phyloP scores from a whole-genome alignment of 441 rosid genomes.

The Geranium incanum region DNA sequence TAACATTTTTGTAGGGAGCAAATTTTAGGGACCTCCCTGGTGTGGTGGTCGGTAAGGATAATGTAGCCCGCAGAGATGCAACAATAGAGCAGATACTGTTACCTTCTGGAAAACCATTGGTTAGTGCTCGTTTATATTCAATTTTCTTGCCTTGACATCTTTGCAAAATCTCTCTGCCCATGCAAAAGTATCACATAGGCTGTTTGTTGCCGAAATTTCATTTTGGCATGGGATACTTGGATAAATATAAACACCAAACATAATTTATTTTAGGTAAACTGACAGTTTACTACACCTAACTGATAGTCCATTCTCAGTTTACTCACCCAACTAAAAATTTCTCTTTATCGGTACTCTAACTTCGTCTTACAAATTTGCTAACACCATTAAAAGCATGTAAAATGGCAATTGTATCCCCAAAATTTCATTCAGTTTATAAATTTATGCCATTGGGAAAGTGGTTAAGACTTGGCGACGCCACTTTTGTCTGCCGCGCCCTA shows the following conservation, averaged over 20 bases:
- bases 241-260: background rate
- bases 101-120: slow-evolving; percentile 52
- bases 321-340: no score
- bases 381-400: no score
- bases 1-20: slow-evolving; percentile 40
- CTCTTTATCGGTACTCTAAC: no score
- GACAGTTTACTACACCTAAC: no score
- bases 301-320: no score
- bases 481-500: background rate
- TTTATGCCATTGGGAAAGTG: background rate
- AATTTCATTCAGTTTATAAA: background rate
- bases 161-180: background rate
- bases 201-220: background rate
- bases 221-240: background rate
- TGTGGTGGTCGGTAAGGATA: slow-evolving; percentile 39
- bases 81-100: slow-evolving; percentile 32
- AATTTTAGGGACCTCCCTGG: slow-evolving; percentile 74
- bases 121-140: slow-evolving; percentile 18
- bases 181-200: background rate
- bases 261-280: no score
- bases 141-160: background rate
- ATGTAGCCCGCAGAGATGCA: slow-evolving; percentile 56
- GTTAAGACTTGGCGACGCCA: background rate
- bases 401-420: no score
- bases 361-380: no score